Base-by-base conservation (phyloP, 1,139 yeast species). In the Yamadazyma friedrichii region DNA sequence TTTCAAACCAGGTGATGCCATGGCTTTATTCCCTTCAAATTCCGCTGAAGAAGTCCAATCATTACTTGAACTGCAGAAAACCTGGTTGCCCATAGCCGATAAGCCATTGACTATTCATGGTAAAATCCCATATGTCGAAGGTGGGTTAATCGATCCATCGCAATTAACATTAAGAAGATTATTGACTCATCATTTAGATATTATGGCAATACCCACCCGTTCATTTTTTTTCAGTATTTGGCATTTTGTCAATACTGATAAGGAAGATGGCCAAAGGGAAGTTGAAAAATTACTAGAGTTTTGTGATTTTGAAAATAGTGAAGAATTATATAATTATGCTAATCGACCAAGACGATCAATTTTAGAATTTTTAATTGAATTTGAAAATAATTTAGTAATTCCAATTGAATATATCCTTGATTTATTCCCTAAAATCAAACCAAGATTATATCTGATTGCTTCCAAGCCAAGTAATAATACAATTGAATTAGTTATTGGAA, bases 331-430 rank as follows among this genome's bases (percentile, higher is more conserved):
- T 58, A 82, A 93, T 58, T 93, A 93, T 59, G 95, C 95, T 12
- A 86, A 88, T 56, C 68, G 98, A 46, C 97, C 98, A 9, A 74
- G 96, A 49, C 65, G 99, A 51, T 89, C 95, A 45, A 76, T 91
- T 8, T 59, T 88, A 22, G 99, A 93, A 59, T 87, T 88, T 0
- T 61, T 93, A 9, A 72, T 80, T 38, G 99, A 93, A 57, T 93
- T 93, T 56, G 79, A 76, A 47, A 76, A 87, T 9, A 70, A 71
- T 48, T 69, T 93, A 35, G 70, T 63, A 36, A 80, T 93, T 22
- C 98, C 98, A 0, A 58, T 86, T 31, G 82, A 79, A 40, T 84
- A 84, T 54, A 55, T 88, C 5, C 69, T 87, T 38, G 98, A 93
- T 46, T 64, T 88, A 27, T 71, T 93, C 48, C 97, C 98, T 3